Evolutionary conservation across 306 rosid species (phyloP), one percentile per base, ranked within the genome.

Genomic region (Crataegus laevigata): DNA sequence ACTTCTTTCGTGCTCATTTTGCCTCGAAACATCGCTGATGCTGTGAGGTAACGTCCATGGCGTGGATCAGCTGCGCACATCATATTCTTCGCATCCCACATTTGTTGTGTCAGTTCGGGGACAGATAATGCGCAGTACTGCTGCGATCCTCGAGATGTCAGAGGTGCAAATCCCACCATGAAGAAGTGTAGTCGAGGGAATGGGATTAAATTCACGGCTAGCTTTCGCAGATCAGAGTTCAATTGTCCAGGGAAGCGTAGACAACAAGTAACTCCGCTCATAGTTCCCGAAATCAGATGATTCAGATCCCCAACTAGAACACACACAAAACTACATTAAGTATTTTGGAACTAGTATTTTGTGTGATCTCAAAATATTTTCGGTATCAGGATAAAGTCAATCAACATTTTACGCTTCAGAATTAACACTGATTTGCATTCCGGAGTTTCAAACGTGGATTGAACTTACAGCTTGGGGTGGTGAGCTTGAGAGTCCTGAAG

Each of bases 211-310:
- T 91, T 91, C 80, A 91, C 96, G 1, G 96, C 96, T 54, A 91
- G 81, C 82, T 90, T 90, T 57, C 96, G 57, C 15, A 90, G 85
- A 71, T 90, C 93, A 10, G 96, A 88, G 74, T 91, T 91, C 71
- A 91, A 84, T 70, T 91, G 96, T 68, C 96, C 96, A 0, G 96
- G 96, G 75, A 91, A 91, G 74, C 96, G 80, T 61, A 91, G 75
- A 77, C 96, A 91, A 58, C 96, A 91, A 71, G 96, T 91, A 30
- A 91, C 96, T 75, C 96, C 96, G 76, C 96, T 91, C 96, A 88
- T 91, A 28, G 96, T 91, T 82, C 87, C 89, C 17, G 96, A 91
- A 73, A 91, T 88, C 69, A 88, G 87, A 81, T 91, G 96, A 67
- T 91, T 91, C 87, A 91, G 81, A 72, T 91, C 96, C 73, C 96